Percentiles rank a stretch among this genome's conserved stretches.
Evolutionary conservation across 2,329 filamentous ascomycete genomes (phyloP).

Genomic region (Chaetomium olivaceum): DNA sequence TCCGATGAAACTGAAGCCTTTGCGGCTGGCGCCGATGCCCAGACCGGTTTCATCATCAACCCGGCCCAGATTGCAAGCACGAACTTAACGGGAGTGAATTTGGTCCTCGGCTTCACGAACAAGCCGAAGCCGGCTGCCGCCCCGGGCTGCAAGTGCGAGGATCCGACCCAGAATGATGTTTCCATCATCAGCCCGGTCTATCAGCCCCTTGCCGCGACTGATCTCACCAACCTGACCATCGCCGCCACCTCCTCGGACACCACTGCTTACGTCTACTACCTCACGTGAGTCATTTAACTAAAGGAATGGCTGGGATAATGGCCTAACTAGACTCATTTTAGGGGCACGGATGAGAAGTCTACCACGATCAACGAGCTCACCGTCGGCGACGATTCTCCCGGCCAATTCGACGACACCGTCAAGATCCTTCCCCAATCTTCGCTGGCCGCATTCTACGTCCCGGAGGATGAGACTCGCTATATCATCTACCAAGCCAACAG

Average conservation of each 20-base stretch:
- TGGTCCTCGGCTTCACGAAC: slow-evolving; percentile 5
- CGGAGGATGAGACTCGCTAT: neutral
- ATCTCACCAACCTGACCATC: slow-evolving; percentile 5
- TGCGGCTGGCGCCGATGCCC: neutral
- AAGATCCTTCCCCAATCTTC: neutral
- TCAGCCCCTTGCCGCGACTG: slow-evolving; percentile 1
- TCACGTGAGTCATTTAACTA: neutral
- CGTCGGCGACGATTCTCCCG: neutral
- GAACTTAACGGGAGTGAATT: neutral
- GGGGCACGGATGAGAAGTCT: neutral
- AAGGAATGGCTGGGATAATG: neutral
- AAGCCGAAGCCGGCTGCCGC: neutral
- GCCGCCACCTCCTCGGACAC: neutral
- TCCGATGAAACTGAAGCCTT: neutral
- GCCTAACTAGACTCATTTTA: neutral
- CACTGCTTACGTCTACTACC: neutral
- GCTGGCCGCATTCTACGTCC: slow-evolving; percentile 4
- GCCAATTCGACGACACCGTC: neutral
- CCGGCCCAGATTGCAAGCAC: slow-evolving; percentile 3
- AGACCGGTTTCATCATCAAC: slow-evolving; percentile 4
- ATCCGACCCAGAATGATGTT: slow-evolving; percentile 2
- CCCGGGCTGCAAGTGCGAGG: neutral
- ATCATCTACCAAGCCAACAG: slow-evolving; percentile 6
- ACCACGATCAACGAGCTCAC: slow-evolving; percentile 1
- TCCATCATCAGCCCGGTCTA: slow-evolving; percentile 11